Conservation (phyloP, 352 stramenopile species). For the Pythium dissotocum region DNA sequence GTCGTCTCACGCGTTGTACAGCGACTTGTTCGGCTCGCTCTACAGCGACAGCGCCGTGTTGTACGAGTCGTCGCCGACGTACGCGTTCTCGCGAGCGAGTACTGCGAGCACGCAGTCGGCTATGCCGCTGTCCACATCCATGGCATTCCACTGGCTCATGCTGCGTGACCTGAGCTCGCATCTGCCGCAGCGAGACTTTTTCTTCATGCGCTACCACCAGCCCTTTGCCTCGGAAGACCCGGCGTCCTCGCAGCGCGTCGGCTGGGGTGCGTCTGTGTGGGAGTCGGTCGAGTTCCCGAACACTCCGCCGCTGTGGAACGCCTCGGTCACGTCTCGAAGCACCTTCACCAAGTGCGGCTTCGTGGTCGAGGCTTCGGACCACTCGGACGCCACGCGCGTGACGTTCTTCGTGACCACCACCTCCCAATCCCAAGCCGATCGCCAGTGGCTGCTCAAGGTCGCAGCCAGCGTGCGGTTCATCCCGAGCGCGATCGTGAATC, state of each 20-base stretch:
- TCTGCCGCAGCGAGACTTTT: conserved; percentile 67
- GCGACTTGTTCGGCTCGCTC: conserved; percentile 53
- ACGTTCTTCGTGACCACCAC: conserved; percentile 65
- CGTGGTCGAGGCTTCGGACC: conserved; percentile 71
- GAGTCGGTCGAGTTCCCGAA: conserved; percentile 64
- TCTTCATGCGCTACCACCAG: conserved; percentile 83
- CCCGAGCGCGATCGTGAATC: conserved; percentile 70
- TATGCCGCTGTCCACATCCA: conserved; percentile 28
- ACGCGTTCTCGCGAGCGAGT: neutral
- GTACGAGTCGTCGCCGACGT: conserved; percentile 7
- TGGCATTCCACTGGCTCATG: conserved; percentile 70
- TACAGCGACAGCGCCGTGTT: conserved; percentile 47
- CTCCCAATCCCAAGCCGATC: conserved; percentile 5
- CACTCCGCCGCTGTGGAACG: conserved; percentile 51
- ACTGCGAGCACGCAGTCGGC: conserved; percentile 8
- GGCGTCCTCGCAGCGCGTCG: conserved; percentile 28
- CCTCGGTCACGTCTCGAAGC: conserved; percentile 48
- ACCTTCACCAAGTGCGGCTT: conserved; percentile 68
- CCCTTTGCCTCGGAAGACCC: conserved; percentile 45
- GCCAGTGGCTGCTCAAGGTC: conserved; percentile 58
- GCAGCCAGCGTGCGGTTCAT: conserved; percentile 53
- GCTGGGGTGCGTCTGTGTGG: conserved; percentile 64
- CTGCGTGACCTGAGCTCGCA: conserved; percentile 58
- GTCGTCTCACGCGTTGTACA: conserved; percentile 43
- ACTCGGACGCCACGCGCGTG: conserved; percentile 61